A percentile compares a stretch with the other conserved stretches of the same genome.
Evolutionary conservation across 2,329 filamentous ascomycete species (phyloP).

Genomic region (Xylariaceae sp.): DNA sequence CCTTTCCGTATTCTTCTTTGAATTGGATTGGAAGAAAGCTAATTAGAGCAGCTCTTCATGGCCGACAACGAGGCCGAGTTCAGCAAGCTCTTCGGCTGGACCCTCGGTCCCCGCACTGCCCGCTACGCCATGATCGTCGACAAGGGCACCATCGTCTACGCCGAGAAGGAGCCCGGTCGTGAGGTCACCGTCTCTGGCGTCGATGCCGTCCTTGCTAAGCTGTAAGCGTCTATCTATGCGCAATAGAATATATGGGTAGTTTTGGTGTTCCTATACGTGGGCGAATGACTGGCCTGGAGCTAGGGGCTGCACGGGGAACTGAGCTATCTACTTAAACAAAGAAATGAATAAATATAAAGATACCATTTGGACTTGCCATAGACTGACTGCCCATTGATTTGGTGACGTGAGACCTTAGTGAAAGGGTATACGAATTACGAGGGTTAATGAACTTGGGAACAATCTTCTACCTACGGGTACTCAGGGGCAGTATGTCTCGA

Average conservation of each 20-base stretch:
- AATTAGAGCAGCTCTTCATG: conserved; percentile 58
- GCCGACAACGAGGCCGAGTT: conserved; percentile 65
- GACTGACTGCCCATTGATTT: no score
- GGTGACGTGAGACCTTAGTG: not conserved
- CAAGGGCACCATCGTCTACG: conserved; percentile 77
- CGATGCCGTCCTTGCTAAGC: conserved; percentile 49
- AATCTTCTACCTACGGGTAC: no score
- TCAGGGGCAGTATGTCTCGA: no score
- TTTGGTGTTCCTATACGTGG: not conserved
- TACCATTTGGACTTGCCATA: no score
- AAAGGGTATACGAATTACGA: not conserved
- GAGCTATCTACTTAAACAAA: not conserved
- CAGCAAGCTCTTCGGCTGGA: conserved; percentile 74
- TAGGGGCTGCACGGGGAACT: not conserved
- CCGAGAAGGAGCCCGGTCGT: conserved; percentile 61
- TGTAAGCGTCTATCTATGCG: conserved; percentile 34
- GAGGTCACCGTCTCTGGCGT: conserved; percentile 41
- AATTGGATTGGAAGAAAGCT: not conserved
- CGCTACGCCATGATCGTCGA: conserved; percentile 78
- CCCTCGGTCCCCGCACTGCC: conserved; percentile 60
- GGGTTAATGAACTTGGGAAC: no score
- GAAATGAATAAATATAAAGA: no score
- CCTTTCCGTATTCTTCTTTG: no score
- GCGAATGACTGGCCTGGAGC: no score
- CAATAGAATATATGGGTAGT: not conserved